Percentiles rank a stretch among this genome's conserved stretches.
phyloP scores from a whole-genome alignment of 164 flowering plant species.

The Chimonanthus salicifolius region DNA sequence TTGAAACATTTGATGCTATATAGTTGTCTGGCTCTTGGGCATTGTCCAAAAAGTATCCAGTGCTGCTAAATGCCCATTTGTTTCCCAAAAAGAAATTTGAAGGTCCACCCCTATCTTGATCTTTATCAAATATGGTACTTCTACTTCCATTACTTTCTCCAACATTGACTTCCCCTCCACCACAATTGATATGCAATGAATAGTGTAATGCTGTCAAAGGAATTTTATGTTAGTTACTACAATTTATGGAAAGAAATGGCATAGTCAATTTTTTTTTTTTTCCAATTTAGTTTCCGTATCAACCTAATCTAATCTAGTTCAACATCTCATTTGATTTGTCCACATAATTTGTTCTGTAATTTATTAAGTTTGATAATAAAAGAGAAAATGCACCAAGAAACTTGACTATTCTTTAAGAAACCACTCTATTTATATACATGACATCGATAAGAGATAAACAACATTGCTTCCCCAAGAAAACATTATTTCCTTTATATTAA shows the following conservation, averaged over 20 bases:
- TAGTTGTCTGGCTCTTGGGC: conserved; percentile 15
- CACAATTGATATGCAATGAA: conserved; percentile 65
- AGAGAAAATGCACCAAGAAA: no score
- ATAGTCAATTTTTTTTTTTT: background rate
- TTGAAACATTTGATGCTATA: conserved; percentile 18
- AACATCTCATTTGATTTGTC: background rate
- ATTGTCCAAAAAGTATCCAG: conserved; percentile 57
- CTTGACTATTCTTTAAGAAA: no score
- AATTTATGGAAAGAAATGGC: background rate
- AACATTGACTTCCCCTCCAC: conserved; percentile 39
- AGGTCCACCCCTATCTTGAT: conserved; percentile 40
- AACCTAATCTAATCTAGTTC: background rate
- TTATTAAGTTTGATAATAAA: no score
- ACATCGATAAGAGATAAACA: no score
- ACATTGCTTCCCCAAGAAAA: no score
- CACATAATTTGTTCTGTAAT: no score
- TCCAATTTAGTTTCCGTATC: background rate
- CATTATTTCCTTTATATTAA: no score
- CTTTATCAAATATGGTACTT: conserved; percentile 41
- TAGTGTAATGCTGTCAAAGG: conserved; percentile 32
- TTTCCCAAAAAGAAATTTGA: conserved; percentile 28
- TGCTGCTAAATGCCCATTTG: conserved; percentile 64
- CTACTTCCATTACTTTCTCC: conserved; percentile 10
- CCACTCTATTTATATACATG: no score
- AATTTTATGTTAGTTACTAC: background rate